Evolutionary conservation across 1,139 yeast species (phyloP), one percentile per base, ranked within the genome.

Genomic region (Diutina sp.): DNA sequence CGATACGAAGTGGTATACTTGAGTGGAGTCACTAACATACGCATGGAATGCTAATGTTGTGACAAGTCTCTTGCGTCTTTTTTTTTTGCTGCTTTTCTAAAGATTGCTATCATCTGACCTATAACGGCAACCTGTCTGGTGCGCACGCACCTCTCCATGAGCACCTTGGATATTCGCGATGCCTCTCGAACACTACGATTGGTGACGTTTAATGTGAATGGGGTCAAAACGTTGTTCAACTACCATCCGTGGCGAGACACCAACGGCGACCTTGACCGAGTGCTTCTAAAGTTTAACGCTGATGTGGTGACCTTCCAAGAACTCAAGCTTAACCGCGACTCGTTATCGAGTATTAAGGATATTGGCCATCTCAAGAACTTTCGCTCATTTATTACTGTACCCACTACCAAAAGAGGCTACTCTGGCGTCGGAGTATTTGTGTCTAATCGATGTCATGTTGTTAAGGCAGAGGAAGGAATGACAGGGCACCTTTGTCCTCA

Each of bases 351-450:
- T 61, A 59, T 67, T 21, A 55, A 61, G 21, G 66, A 68, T 46
- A 75, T 88, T 63, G 93, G 86, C 0, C 74, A 78, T 57, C 70
- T 88, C 0, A 71, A 75, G 0, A 80, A 83, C 2, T 91, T 77
- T 64, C 71, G 76, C 41, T 77, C 89, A 1, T 93, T 83, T 63
- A 80, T 90, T 46, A 76, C 95, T 0, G 71, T 90, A 25, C 96
- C 97, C 0, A 67, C 67, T 11, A 59, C 66, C 2, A 84, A 81
- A 64, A 87, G 84, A 65, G 98, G 98, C 0, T 93, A 93, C 67
- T 82, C 95, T 59, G 99, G 99, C 0, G 98, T 93, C 1, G 96
- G 91, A 0, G 78, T 93, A 2, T 91, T 89, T 69, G 81, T 91
- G 2, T 72, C 90, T 60, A 66, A 72, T 3, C 84, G 85, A 0